Evolutionary conservation across 2,329 filamentous ascomycete species (phyloP).

Genomic region (Penicillium sclerotiorum): DNA sequence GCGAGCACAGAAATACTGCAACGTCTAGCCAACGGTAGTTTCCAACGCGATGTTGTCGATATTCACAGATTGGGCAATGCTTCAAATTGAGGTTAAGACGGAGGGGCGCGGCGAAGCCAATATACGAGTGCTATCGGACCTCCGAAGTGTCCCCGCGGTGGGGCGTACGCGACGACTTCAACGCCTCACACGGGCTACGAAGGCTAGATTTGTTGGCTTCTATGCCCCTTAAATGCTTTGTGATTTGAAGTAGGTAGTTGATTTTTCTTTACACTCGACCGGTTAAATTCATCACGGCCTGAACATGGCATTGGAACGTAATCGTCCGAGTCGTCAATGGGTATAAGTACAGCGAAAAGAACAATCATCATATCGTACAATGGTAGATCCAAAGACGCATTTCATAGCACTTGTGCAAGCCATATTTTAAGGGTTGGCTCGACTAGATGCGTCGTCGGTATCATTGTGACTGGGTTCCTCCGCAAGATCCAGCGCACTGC

Average conservation of each 20-base stretch:
- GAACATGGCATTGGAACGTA: not conserved
- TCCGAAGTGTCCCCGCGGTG: not conserved
- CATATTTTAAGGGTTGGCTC: not conserved
- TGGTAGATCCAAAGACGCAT: not conserved
- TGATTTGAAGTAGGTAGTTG: too few relatives aligned
- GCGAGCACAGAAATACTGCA: too few relatives aligned
- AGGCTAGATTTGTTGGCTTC: too few relatives aligned
- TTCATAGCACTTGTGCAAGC: not conserved
- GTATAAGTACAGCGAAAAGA: constrained; percentile 9
- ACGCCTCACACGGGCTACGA: too few relatives aligned
- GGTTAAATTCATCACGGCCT: not conserved
- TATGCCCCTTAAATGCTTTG: too few relatives aligned
- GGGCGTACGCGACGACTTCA: too few relatives aligned
- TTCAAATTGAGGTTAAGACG: not conserved
- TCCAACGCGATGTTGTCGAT: too few relatives aligned
- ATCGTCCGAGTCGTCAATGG: not conserved
- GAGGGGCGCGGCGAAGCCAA: not conserved
- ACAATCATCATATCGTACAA: constrained; percentile 6
- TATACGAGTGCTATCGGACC: not conserved
- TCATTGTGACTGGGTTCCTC: not conserved
- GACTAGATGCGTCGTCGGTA: not conserved
- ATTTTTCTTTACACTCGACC: too few relatives aligned
- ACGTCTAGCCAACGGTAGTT: too few relatives aligned
- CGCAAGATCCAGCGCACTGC: constrained; percentile 1
- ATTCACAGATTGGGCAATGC: not conserved